Percentiles rank a stretch among this genome's conserved stretches.
Conservation (phyloP, 306 rosid genomes). For the Geum urbanum region DNA sequence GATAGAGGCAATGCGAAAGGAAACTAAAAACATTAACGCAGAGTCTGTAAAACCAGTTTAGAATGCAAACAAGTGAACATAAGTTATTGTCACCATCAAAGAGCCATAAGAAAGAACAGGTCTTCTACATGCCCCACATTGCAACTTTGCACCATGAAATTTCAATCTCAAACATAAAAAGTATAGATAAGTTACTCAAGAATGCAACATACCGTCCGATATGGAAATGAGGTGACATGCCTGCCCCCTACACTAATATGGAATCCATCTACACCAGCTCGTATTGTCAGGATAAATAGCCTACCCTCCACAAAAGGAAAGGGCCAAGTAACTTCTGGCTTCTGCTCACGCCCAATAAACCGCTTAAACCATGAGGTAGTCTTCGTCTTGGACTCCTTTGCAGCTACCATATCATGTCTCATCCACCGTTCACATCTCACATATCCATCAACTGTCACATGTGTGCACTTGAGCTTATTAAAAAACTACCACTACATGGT, state of each 20-base stretch:
- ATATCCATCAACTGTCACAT: conserved; percentile 85
- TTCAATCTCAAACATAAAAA: conserved; percentile 1
- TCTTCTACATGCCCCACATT: neutral
- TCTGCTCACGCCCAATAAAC: conserved; percentile 91
- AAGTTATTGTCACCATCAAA: too few species aligned
- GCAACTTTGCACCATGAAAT: neutral
- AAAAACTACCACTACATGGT: neutral
- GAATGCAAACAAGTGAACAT: too few species aligned
- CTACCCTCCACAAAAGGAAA: conserved; percentile 86
- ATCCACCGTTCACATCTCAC: conserved; percentile 97
- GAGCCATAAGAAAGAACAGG: too few species aligned
- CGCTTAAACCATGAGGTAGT: conserved; percentile 97
- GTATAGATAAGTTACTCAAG: conserved; percentile 6
- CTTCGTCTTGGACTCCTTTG: conserved; percentile 84
- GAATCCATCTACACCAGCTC: conserved; percentile 92
- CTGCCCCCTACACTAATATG: conserved; percentile 86
- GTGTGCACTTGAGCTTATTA: conserved; percentile 19
- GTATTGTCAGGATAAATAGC: conserved; percentile 82
- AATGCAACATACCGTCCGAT: conserved; percentile 60
- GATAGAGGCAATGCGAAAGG: too few species aligned
- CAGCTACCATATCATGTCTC: conserved; percentile 62
- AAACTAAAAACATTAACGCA: too few species aligned
- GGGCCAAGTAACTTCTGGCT: conserved; percentile 97
- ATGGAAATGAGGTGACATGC: conserved; percentile 88
- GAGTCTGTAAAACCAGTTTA: too few species aligned